These are phyloP conservation scores for Monocercomonoides exilis DNA, from an alignment of 78 protist genomes.

Conservation along the genomic window DNA sequence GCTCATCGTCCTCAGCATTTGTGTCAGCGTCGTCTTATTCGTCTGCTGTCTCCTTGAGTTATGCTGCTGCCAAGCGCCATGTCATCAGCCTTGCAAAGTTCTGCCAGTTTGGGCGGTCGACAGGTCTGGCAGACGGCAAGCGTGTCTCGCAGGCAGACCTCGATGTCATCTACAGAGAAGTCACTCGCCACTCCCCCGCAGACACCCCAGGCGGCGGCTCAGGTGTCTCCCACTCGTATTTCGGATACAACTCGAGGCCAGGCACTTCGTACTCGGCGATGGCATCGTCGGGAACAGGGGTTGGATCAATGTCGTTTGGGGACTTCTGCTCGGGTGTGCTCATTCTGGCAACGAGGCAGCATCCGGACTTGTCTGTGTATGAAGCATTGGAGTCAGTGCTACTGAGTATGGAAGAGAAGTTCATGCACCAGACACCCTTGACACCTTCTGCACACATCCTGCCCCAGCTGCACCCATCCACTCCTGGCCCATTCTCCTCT, in stretches of 20 bases:
- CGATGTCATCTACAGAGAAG: background rate
- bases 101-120: conserved; percentile 1
- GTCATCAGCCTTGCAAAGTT: background rate
- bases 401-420: background rate
- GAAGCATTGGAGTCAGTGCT: background rate
- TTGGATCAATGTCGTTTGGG: background rate
- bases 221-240: no score
- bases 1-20: background rate
- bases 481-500: no score
- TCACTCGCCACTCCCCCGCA: background rate
- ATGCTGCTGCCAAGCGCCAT: background rate
- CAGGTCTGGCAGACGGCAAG: conserved; percentile 1
- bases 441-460: no score
- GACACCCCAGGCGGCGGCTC: no score
- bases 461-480: background rate
- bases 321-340: conserved; percentile 1
- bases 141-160: conserved; percentile 10
- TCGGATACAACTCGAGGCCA: no score
- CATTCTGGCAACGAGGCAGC: background rate
- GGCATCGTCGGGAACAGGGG: background rate
- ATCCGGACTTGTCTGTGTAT: background rate
- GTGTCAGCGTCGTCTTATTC: background rate
- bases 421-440: background rate
- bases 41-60: background rate
- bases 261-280: no score